Evolutionary conservation across 305 asterid genomes (phyloP).

Genomic region (Lippia alba): DNA sequence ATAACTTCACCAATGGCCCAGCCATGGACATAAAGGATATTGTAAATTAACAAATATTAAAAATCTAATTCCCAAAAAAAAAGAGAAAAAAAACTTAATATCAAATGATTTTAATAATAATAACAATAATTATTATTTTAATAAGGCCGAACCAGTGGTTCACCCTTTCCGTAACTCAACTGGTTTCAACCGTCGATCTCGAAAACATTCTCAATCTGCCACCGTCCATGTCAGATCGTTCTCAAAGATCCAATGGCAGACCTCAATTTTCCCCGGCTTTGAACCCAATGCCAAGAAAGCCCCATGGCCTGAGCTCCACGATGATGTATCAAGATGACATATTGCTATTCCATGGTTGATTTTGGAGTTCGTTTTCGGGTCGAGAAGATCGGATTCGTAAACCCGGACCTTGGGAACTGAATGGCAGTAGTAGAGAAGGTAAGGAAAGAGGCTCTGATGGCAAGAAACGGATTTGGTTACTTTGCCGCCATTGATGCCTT

Average conservation of each 20-base stretch:
- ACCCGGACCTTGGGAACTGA: constrained; percentile 92
- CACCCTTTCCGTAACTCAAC: constrained; percentile 54
- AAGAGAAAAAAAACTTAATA: constrained; percentile 12
- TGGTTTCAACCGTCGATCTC: constrained; percentile 34
- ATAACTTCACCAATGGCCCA: constrained; percentile 10
- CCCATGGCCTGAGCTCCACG: constrained; percentile 84
- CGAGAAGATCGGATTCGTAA: constrained; percentile 76
- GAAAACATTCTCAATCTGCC: constrained; percentile 44
- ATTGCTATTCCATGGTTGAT: constrained; percentile 80
- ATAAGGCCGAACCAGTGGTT: constrained; percentile 55
- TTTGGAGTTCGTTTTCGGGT: constrained; percentile 50
- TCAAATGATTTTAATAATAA: constrained; percentile 37
- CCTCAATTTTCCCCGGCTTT: constrained; percentile 78
- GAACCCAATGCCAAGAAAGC: constrained; percentile 79
- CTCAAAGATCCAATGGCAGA: constrained; percentile 91
- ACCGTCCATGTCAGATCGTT: constrained; percentile 81
- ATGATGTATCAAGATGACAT: constrained; percentile 76
- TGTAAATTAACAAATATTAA: constrained; percentile 29
- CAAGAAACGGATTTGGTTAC: constrained; percentile 82
- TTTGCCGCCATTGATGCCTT: constrained; percentile 66
- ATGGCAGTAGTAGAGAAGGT: constrained; percentile 81
- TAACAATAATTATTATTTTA: neutral
- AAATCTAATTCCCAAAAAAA: constrained; percentile 24
- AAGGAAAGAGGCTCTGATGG: constrained; percentile 83
- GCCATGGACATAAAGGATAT: constrained; percentile 7